These are phyloP conservation scores for Kentomonas sorsogonicus DNA, from an alignment of 208 protist species.

Conservation along the genomic window DNA sequence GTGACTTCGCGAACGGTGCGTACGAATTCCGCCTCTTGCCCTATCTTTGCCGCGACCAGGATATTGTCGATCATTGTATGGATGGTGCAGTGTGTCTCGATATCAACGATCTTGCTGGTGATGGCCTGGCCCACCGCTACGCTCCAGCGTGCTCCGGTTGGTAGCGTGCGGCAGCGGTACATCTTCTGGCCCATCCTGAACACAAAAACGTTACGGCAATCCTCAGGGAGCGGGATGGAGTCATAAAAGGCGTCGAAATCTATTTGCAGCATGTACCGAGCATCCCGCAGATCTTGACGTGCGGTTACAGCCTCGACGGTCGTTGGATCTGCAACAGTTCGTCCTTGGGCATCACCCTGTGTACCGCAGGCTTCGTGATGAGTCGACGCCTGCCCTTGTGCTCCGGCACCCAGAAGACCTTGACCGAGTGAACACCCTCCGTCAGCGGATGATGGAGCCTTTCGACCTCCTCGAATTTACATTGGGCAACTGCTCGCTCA, in stretches of 20 bases:
- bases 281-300: too few species aligned
- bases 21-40: slow-evolving; percentile 19
- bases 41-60: slow-evolving; percentile 19
- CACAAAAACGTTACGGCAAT: slow-evolving; percentile 21
- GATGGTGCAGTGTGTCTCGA: slow-evolving; percentile 12
- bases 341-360: slow-evolving; percentile 21
- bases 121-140: slow-evolving; percentile 20
- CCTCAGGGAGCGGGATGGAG: slow-evolving; percentile 19
- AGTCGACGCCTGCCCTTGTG: slow-evolving; percentile 27
- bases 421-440: slow-evolving; percentile 16
- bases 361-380: slow-evolving; percentile 30
- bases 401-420: slow-evolving; percentile 25
- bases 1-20: slow-evolving; percentile 11
- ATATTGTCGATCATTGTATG: slow-evolving; percentile 29
- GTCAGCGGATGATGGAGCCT: too few species aligned
- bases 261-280: slow-evolving; percentile 22
- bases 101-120: slow-evolving; percentile 19
- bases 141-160: slow-evolving; percentile 26
- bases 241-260: slow-evolving; percentile 40
- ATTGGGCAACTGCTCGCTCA: too few species aligned
- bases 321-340: too few species aligned
- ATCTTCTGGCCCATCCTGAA: slow-evolving; percentile 4
- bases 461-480: too few species aligned
- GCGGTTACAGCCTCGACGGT: too few species aligned
- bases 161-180: slow-evolving; percentile 17